These are phyloP conservation scores for Cyclotella atomus DNA, from an alignment of 108 stramenopile genomes.

Conservation along the genomic window DNA sequence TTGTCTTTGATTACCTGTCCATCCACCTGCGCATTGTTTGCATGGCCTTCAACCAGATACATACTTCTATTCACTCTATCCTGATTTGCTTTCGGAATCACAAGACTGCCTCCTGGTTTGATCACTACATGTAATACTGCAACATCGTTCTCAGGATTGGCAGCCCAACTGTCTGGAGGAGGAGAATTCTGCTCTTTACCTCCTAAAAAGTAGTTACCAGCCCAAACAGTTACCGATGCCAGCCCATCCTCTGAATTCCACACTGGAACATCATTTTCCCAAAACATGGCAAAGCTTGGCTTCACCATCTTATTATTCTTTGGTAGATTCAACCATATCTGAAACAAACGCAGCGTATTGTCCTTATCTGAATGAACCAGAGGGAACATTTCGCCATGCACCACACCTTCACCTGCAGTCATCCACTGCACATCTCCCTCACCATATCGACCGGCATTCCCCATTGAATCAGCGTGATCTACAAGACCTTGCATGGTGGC, in stretches of 20 bases:
- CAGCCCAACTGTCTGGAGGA: conserved; percentile 68
- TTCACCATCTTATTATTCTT: conserved; percentile 69
- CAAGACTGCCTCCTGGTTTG: conserved; percentile 55
- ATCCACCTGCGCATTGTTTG: conserved; percentile 37
- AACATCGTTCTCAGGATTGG: conserved; percentile 67
- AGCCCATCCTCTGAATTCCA: conserved; percentile 44
- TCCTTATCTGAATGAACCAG: conserved; percentile 41
- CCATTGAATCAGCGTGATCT: conserved; percentile 79
- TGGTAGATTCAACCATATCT: conserved; percentile 91
- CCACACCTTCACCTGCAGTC: conserved; percentile 86
- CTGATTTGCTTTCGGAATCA: conserved; percentile 52
- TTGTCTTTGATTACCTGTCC: conserved; percentile 41
- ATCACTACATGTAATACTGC: conserved; percentile 59
- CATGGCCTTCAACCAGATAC: conserved; percentile 67
- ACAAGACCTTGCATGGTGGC: conserved; percentile 74
- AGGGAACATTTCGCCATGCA: conserved; percentile 84
- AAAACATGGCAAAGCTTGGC: conserved; percentile 85
- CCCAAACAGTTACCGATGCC: conserved; percentile 58
- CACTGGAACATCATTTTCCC: conserved; percentile 65
- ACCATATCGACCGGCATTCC: conserved; percentile 75
- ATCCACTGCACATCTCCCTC: conserved; percentile 90
- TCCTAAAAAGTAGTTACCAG: conserved; percentile 56
- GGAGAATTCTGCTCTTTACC: conserved; percentile 39
- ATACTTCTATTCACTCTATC: conserved; percentile 60
- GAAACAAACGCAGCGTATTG: conserved; percentile 61